Evolutionary conservation across 352 stramenopile genomes (phyloP).

Genomic region (Phytophthora rubi): DNA sequence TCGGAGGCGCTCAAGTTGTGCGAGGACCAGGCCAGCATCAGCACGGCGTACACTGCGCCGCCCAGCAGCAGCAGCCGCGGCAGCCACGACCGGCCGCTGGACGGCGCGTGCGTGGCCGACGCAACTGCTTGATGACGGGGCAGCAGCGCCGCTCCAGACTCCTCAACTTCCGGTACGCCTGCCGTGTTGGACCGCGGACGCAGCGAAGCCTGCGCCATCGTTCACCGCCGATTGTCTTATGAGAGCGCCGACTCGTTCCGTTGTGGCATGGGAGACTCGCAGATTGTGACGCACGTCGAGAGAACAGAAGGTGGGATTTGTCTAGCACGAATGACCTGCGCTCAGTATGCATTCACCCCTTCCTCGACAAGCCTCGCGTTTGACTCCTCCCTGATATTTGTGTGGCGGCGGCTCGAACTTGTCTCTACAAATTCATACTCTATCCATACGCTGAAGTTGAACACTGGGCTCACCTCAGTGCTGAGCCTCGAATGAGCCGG

Average conservation of each 20-base stretch:
- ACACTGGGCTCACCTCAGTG: too few relatives aligned
- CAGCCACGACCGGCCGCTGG: conserved; percentile 20
- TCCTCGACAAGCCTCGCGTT: background rate
- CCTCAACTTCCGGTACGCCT: background rate
- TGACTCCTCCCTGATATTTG: background rate
- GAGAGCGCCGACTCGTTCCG: conserved; percentile 7
- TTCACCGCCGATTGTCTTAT: conserved; percentile 16
- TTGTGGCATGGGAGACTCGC: conserved; percentile 17
- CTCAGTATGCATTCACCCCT: background rate
- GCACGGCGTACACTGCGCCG: conserved; percentile 27
- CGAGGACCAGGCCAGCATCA: conserved; percentile 38
- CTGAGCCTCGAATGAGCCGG: too few relatives aligned
- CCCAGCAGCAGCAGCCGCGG: conserved; percentile 29
- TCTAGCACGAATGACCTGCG: background rate
- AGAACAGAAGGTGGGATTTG: conserved; percentile 21
- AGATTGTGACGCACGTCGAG: conserved; percentile 17
- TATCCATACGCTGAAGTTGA: too few relatives aligned
- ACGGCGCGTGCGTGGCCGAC: conserved; percentile 9
- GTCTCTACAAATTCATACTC: too few relatives aligned
- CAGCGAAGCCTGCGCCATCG: conserved; percentile 28
- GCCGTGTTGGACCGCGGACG: conserved; percentile 25
- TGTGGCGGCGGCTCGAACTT: too few relatives aligned
- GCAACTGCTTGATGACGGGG: conserved; percentile 5
- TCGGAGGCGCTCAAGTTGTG: conserved; percentile 22
- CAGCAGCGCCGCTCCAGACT: conserved; percentile 2